Evolutionary conservation across 1,284 basidiomycete genomes (phyloP).

Genomic region (Ustilago cynodontis): DNA sequence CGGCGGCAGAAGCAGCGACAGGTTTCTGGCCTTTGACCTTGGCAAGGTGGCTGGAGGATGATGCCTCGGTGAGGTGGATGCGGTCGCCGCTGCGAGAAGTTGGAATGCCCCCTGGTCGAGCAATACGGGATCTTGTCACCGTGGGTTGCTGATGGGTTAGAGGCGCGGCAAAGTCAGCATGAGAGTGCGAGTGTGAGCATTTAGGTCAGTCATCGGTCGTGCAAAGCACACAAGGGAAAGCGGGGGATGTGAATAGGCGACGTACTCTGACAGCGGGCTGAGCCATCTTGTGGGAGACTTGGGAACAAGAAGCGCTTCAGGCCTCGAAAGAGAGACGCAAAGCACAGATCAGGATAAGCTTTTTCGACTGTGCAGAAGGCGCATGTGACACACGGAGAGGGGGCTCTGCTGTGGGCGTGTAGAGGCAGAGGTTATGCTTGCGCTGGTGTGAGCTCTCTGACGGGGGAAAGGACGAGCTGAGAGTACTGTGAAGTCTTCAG

Average conservation of each 20-base stretch:
- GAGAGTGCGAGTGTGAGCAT: background rate
- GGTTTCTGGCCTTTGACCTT: constrained; percentile 34
- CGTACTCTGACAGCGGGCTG: constrained; percentile 46
- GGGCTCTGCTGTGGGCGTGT: background rate
- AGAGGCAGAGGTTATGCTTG: background rate
- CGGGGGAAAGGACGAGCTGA: background rate
- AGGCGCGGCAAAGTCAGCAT: too few species aligned
- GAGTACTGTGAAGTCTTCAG: background rate
- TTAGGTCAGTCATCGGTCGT: constrained; percentile 2
- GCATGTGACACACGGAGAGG: constrained; percentile 11
- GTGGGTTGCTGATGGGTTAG: constrained; percentile 26
- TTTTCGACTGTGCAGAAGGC: background rate
- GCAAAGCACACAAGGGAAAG: background rate
- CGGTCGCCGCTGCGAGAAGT: constrained; percentile 52
- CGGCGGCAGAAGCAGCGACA: constrained; percentile 15
- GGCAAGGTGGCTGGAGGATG: constrained; percentile 31
- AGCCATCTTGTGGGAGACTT: constrained; percentile 26
- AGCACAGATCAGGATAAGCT: constrained; percentile 14
- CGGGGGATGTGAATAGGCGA: background rate
- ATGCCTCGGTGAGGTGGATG: constrained; percentile 47
- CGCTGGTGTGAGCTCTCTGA: background rate
- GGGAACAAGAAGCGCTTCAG: background rate
- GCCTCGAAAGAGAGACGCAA: constrained; percentile 12
- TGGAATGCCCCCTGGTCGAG: constrained; percentile 44
- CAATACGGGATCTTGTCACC: constrained; percentile 37